Evolutionary conservation across 495 filamentous ascomycete genomes (phyloP).

Genomic region (Penicillium riverlandense): DNA sequence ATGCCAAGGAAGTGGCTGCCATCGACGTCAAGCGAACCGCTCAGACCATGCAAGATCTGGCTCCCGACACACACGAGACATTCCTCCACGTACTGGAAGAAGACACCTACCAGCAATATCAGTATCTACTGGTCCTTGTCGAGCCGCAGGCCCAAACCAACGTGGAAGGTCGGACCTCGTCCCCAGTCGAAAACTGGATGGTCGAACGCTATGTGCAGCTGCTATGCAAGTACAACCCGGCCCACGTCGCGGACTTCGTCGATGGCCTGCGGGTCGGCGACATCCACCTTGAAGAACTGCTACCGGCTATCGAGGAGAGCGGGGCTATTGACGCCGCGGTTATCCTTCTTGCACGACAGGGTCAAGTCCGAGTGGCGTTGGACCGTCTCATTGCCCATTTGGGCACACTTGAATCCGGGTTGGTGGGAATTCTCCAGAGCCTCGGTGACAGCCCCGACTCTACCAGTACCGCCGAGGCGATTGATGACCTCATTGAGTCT

Average conservation of each 20-base stretch:
- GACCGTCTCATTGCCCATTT: conserved; percentile 73
- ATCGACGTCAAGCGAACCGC: conserved; percentile 67
- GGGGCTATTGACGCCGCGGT: conserved; percentile 92
- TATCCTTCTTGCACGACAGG: conserved; percentile 83
- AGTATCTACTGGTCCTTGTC: conserved; percentile 71
- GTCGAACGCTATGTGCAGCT: conserved; percentile 83
- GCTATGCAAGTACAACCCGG: conserved; percentile 76
- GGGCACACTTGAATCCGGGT: conserved; percentile 65
- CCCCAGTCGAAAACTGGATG: conserved; percentile 43
- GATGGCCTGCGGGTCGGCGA: conserved; percentile 71
- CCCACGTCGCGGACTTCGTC: conserved; percentile 81
- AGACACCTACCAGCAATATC: conserved; percentile 59
- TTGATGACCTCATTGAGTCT: conserved; percentile 57
- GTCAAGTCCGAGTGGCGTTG: conserved; percentile 78
- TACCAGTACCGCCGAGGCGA: conserved; percentile 44
- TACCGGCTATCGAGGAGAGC: conserved; percentile 80
- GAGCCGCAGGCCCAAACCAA: conserved; percentile 49
- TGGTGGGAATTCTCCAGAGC: conserved; percentile 62
- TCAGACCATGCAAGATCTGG: conserved; percentile 56
- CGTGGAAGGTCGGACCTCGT: conserved; percentile 22
- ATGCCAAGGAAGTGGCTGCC: conserved; percentile 59
- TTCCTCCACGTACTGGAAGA: conserved; percentile 59
- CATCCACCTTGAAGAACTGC: conserved; percentile 69
- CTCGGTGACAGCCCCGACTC: conserved; percentile 48
- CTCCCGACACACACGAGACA: conserved; percentile 63